Evolutionary conservation across 2,329 filamentous ascomycete genomes (phyloP).

Genomic region (Xylaria sp.): DNA sequence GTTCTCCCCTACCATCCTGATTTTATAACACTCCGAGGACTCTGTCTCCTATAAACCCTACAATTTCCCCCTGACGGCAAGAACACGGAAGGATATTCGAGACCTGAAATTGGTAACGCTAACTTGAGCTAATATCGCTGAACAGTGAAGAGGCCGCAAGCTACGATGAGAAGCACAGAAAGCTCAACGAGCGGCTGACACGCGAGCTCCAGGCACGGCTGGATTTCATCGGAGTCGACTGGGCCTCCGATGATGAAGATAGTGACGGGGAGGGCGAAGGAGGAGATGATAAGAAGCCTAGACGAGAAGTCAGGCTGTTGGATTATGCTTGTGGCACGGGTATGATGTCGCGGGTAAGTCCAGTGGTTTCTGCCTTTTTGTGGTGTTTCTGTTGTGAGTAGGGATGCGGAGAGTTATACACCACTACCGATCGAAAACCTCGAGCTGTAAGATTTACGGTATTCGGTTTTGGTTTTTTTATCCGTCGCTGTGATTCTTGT

Average conservation of each 20-base stretch:
- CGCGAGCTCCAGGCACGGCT: slow-evolving; percentile 63
- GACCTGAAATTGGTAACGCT: too few species aligned
- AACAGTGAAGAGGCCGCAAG: slow-evolving; percentile 62
- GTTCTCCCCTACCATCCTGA: background rate
- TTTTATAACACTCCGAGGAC: background rate
- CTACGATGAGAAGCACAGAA: slow-evolving; percentile 68
- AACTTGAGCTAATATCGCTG: slow-evolving; percentile 11
- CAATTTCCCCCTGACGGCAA: background rate
- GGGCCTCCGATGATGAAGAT: slow-evolving; percentile 55
- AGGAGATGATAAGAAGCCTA: slow-evolving; percentile 39
- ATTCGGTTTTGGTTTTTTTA: background rate
- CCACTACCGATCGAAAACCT: background rate
- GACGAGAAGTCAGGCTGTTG: slow-evolving; percentile 64
- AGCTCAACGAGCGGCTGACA: slow-evolving; percentile 64
- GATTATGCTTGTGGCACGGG: slow-evolving; percentile 84
- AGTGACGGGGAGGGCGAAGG: slow-evolving; percentile 46
- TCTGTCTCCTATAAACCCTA: background rate
- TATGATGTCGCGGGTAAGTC: slow-evolving; percentile 61
- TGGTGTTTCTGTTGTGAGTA: background rate
- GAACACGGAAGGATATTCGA: background rate
- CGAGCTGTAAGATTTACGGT: too few species aligned
- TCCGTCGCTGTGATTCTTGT: background rate
- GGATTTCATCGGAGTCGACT: slow-evolving; percentile 71
- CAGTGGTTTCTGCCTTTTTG: background rate
- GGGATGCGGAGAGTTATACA: background rate